Conservation (phyloP, 106 monocot genomes). For the Phalaenopsis aphrodite region DNA sequence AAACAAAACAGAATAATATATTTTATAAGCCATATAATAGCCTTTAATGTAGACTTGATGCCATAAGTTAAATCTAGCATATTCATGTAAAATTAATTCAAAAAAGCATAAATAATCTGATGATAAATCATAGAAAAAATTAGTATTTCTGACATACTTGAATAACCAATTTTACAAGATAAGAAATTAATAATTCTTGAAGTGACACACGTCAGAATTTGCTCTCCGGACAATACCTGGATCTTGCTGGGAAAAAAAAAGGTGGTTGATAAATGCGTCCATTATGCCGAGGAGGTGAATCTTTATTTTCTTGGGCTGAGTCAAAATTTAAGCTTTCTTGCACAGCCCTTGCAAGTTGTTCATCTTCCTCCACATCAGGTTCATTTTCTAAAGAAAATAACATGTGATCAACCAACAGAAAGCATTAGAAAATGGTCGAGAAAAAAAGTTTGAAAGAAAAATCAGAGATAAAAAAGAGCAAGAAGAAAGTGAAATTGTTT, state of each 20-base stretch:
- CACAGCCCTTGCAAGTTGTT: conserved; percentile 76
- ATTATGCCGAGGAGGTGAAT: conserved; percentile 52
- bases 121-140: neutral
- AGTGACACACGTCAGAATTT: neutral
- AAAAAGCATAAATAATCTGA: neutral
- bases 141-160: neutral
- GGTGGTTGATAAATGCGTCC: conserved; percentile 35
- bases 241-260: conserved; percentile 33
- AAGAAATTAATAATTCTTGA: neutral
- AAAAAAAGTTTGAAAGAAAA: no score
- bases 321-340: conserved; percentile 81
- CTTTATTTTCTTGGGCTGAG: conserved; percentile 38
- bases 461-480: no score
- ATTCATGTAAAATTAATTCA: neutral
- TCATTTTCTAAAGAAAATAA: conserved; percentile 27
- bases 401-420: neutral
- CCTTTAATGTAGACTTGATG: no score
- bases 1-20: no score
- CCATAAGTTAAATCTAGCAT: no score
- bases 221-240: conserved; percentile 35
- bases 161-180: neutral
- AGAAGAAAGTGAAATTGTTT: no score
- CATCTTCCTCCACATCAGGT: conserved; percentile 69
- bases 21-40: no score
- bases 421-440: neutral